Conservation (phyloP, 2,329 filamentous ascomycete species). For the Metarhizium humberi region DNA sequence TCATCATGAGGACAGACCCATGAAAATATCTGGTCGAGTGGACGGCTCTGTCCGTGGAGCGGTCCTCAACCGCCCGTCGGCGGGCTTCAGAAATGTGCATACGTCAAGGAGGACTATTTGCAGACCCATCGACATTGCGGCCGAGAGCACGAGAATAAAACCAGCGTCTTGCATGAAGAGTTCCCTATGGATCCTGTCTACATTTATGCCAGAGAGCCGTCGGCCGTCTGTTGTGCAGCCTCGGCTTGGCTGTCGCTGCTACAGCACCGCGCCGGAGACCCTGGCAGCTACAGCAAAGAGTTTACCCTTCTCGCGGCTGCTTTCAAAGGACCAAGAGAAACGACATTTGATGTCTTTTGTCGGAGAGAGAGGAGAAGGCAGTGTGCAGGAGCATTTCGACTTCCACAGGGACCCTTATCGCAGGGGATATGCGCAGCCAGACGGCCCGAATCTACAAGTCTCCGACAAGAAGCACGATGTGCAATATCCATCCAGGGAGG, state of each 20-base stretch:
- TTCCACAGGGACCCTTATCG: conserved; percentile 44
- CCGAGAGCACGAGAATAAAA: conserved; percentile 6
- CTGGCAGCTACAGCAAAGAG: conserved; percentile 5
- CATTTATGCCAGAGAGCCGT: conserved; percentile 23
- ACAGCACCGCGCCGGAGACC: conserved; percentile 17
- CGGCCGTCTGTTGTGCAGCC: conserved; percentile 5
- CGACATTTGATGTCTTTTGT: conserved; percentile 45
- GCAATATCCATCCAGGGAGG: conserved; percentile 33
- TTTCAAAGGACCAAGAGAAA: conserved; percentile 14
- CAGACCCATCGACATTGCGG: conserved; percentile 11
- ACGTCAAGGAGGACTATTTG: conserved; percentile 17
- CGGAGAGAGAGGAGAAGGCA: conserved; percentile 35
- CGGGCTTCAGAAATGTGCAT: conserved; percentile 13
- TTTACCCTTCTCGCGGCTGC: conserved; percentile 2
- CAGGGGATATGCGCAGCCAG: conserved; percentile 41
- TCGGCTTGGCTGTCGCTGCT: conserved; percentile 11
- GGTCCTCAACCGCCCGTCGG: conserved; percentile 37
- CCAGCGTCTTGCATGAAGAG: conserved; percentile 22
- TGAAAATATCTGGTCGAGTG: conserved; percentile 51
- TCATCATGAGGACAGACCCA: conserved; percentile 45
- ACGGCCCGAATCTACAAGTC: conserved; percentile 38
- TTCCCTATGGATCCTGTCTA: conserved; percentile 31
- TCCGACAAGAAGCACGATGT: conserved; percentile 42
- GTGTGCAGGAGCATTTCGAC: conserved; percentile 44
- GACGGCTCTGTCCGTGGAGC: conserved; percentile 51